These are phyloP conservation scores for Coemansia erecta DNA, from an alignment of 192 early-diverging fungal species.

Conservation along the genomic window DNA sequence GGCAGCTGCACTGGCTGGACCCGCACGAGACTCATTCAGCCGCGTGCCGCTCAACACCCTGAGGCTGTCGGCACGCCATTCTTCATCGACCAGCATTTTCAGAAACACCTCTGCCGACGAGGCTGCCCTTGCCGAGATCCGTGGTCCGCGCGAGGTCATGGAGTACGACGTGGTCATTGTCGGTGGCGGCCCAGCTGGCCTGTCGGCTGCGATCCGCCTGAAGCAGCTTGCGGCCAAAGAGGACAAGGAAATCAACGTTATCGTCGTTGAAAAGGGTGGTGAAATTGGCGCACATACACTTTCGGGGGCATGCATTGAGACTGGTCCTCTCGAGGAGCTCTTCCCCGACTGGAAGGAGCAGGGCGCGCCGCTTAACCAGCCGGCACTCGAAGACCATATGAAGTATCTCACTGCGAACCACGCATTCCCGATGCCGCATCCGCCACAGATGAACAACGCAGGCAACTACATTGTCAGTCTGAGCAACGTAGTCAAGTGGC, in stretches of 20 bases:
- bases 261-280: slow-evolving; percentile 90
- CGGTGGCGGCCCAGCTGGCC: slow-evolving; percentile 90
- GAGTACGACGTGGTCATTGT: slow-evolving; percentile 96
- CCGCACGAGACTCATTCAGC: neutral
- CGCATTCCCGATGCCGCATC: slow-evolving; percentile 83
- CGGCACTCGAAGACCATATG: slow-evolving; percentile 83
- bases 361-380: slow-evolving; percentile 88
- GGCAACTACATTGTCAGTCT: slow-evolving; percentile 98
- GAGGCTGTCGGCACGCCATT: neutral
- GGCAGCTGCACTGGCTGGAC: neutral
- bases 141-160: slow-evolving; percentile 68
- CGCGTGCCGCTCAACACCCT: neutral
- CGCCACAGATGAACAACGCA: slow-evolving; percentile 93
- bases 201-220: slow-evolving; percentile 92
- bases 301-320: slow-evolving; percentile 93
- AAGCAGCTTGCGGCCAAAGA: slow-evolving; percentile 86
- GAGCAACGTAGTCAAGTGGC: slow-evolving; percentile 91
- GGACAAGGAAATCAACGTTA: slow-evolving; percentile 80
- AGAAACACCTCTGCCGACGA: slow-evolving; percentile 47
- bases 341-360: slow-evolving; percentile 98
- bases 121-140: slow-evolving; percentile 21
- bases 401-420: slow-evolving; percentile 72
- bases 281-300: slow-evolving; percentile 95
- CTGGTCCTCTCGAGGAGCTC: slow-evolving; percentile 87
- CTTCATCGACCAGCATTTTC: slow-evolving; percentile 5